A percentile compares a stretch with the other conserved stretches of the same genome.
phyloP scores from a whole-genome alignment of 2,329 filamentous ascomycete genomes.

The Cladophialophora immunda region DNA sequence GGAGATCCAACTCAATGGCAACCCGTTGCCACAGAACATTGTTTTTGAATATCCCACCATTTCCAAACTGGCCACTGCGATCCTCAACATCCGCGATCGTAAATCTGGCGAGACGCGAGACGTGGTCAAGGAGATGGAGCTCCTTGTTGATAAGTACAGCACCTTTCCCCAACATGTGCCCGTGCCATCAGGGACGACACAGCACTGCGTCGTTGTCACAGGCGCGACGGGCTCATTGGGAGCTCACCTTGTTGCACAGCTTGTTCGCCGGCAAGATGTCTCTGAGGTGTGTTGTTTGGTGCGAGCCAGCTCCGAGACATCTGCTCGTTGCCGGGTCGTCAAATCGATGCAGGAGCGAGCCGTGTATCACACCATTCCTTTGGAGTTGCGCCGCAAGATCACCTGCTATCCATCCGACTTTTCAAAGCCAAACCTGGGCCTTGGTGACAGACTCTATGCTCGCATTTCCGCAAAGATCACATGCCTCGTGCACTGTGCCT shows the following conservation, averaged over 20 bases:
- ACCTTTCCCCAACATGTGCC: constrained; percentile 44
- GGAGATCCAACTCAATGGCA: constrained; percentile 59
- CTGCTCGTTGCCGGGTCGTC: constrained; percentile 55
- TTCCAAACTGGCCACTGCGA: constrained; percentile 50
- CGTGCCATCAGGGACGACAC: constrained; percentile 32
- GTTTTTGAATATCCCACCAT: constrained; percentile 67
- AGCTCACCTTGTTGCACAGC: constrained; percentile 62
- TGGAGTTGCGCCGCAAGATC: constrained; percentile 48
- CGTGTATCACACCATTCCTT: constrained; percentile 24
- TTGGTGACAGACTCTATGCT: constrained; percentile 53
- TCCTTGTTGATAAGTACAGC: constrained; percentile 54
- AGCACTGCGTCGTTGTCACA: constrained; percentile 57
- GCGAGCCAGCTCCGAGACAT: constrained; percentile 55
- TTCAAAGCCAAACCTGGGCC: constrained; percentile 57
- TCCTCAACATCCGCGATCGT: constrained; percentile 37
- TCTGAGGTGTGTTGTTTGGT: constrained; percentile 65
- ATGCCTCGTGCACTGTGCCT: constrained; percentile 69
- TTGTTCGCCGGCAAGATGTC: constrained; percentile 50
- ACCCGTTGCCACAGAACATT: constrained; percentile 63
- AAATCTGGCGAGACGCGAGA: constrained; percentile 44
- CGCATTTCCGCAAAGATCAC: constrained; percentile 55
- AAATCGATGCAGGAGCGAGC: constrained; percentile 51
- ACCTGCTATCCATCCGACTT: constrained; percentile 59
- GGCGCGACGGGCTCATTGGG: constrained; percentile 73
- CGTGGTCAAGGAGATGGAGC: constrained; percentile 54